phyloP scores from a whole-genome alignment of 1,284 basidiomycete genomes.

The Neonothopanus nambi region DNA sequence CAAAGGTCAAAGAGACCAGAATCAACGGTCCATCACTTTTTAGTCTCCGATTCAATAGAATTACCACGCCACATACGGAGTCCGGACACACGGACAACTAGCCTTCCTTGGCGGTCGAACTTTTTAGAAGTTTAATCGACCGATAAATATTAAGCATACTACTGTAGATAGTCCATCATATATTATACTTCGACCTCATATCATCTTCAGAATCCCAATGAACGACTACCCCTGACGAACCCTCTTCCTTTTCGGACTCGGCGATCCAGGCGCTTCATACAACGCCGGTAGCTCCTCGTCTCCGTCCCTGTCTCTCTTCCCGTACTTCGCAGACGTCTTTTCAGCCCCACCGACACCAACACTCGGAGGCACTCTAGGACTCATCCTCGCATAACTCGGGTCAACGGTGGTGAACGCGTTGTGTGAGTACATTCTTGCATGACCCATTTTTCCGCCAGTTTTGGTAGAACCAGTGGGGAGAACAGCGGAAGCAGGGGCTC shows the following conservation, averaged over 20 bases:
- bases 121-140: no score
- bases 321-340: not conserved
- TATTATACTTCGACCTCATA: no score
- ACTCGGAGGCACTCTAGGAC: not conserved
- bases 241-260: not conserved
- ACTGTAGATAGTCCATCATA: no score
- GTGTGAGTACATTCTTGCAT: not conserved
- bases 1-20: no score
- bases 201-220: no score
- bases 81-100: no score
- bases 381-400: not conserved
- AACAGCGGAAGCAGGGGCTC: not conserved
- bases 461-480: not conserved
- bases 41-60: no score
- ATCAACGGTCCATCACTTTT: no score
- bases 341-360: not conserved
- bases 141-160: no score
- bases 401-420: constrained; percentile 6
- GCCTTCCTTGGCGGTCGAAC: no score
- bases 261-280: not conserved
- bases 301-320: not conserved
- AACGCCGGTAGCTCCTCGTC: not conserved
- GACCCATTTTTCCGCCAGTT: not conserved
- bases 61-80: no score
- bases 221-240: no score